Evolutionary conservation across 177 flowering plant genomes (phyloP), one percentile per base, ranked within the genome.

Genomic region (Vitis hybrid): DNA sequence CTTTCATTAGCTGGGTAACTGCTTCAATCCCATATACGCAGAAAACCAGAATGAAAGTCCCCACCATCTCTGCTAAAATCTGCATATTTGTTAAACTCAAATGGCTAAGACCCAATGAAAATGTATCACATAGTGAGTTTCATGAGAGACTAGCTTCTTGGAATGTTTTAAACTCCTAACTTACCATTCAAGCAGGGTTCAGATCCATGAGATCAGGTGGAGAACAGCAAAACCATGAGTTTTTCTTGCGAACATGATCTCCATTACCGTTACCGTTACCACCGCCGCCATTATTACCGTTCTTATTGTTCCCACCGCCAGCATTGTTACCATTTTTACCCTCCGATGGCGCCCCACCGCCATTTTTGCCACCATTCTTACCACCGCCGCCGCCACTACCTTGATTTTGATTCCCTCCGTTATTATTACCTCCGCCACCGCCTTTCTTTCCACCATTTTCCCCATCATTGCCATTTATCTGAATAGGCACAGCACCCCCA

Each of bases 31-130:
- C 98, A 68, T 85, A 77, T 11, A 88, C 77, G 56, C 84, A 71
- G 60, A 86, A 88, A 86, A 93, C 75, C 78, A 93, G 27, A 24
- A 91, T 78, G 73, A 88, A 91, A n/a, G 92, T 84, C 6, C 97
- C 98, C 55, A 88, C 52, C 75, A 85, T 59, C 78, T 93, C 98
- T 66, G 92, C 98, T 32, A 80, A 1, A 5, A 83, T 76, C 97
- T 92, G 88, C 85, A 83, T 7, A 52, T 21, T 32, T 32, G 6
- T 32, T 5, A 32, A 32, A 32, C 2, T 32, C 35, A 32, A 32
- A 32, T 32, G 1, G 35, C 35, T 32, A 32, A 32, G 35, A 32
- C 35, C 35, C 35, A 32, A 32, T 32, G 4, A 32, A 32, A 32
- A 32, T 19, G 19, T 19, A 19, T 19, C 19, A 19, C 19, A 19